Conservation (phyloP, 129 eudicot genomes). For the Arctium lappa region DNA sequence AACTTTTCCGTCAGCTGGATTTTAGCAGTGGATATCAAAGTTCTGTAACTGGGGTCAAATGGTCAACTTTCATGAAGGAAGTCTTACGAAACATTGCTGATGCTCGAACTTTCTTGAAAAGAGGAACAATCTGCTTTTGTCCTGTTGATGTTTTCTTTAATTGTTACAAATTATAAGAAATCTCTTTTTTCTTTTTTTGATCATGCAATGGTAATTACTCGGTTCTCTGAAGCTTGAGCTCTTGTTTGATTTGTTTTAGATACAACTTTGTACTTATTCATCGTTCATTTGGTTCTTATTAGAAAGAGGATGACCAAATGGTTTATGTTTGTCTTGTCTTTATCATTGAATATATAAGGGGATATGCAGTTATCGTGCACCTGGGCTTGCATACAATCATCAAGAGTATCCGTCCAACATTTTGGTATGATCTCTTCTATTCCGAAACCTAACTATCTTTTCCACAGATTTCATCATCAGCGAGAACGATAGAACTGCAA, state of each 20-base stretch:
- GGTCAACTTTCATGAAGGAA: neutral
- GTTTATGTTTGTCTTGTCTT: constrained; percentile 4
- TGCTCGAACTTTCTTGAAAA: neutral
- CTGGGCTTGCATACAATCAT: neutral
- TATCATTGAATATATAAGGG: constrained; percentile 1
- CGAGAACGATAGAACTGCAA: neutral
- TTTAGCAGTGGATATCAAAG: neutral
- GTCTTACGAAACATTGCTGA: neutral
- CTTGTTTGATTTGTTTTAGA: constrained; percentile 13
- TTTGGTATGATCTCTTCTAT: neutral
- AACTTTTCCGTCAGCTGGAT: constrained; percentile 1
- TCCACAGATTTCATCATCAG: constrained; percentile 4
- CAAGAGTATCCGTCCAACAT: neutral
- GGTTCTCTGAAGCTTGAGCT: neutral
- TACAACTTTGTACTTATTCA: constrained; percentile 10
- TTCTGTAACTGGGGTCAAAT: constrained; percentile 1
- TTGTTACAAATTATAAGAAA: constrained; percentile 13
- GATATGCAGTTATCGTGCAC: neutral
- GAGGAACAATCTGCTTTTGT: neutral
- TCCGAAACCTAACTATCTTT: neutral
- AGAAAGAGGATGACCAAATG: neutral
- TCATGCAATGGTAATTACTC: constrained; percentile 5
- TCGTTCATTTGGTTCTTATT: neutral
- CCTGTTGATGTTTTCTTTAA: neutral
- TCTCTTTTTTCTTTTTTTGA: neutral